Evolutionary conservation across 2,329 filamentous ascomycete genomes (phyloP).

Genomic region (Dactylellina haptotyla): DNA sequence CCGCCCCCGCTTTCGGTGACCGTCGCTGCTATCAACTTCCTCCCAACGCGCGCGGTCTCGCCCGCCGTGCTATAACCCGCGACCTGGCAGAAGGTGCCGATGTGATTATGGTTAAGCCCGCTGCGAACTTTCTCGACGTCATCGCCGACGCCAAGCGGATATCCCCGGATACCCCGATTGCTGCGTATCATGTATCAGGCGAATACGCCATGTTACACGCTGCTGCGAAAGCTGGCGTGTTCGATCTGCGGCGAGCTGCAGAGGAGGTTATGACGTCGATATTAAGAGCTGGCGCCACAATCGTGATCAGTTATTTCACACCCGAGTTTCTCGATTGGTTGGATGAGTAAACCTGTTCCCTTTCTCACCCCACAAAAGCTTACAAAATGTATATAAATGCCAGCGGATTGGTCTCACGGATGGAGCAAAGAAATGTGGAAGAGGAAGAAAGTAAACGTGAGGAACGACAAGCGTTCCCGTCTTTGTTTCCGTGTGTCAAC

Average conservation of each 20-base stretch:
- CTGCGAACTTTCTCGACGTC: conserved; percentile 94
- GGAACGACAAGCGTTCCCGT: too few relatives aligned
- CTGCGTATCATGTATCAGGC: conserved; percentile 95
- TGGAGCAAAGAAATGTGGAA: too few relatives aligned
- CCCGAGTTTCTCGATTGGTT: conserved; percentile 72
- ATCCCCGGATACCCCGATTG: conserved; percentile 87
- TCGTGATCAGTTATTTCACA: conserved; percentile 93
- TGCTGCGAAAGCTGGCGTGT: conserved; percentile 92
- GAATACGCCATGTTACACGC: conserved; percentile 99
- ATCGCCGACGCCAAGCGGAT: conserved; percentile 97
- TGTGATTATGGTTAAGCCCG: conserved; percentile 99
- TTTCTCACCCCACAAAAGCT: too few relatives aligned
- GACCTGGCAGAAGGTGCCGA: conserved; percentile 95
- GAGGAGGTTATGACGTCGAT: conserved; percentile 96
- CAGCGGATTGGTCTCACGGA: too few relatives aligned
- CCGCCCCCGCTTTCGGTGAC: conserved; percentile 89
- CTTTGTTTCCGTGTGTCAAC: too few relatives aligned
- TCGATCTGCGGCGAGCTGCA: conserved; percentile 92
- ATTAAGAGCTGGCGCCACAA: conserved; percentile 88
- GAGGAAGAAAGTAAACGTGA: too few relatives aligned
- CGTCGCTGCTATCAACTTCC: conserved; percentile 96
- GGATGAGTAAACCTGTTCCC: conserved; percentile 25
- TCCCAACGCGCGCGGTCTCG: conserved; percentile 88
- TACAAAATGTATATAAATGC: too few relatives aligned
- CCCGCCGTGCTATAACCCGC: conserved; percentile 85